phyloP scores from a whole-genome alignment of 2,329 filamentous ascomycete genomes.

The Sclerotinia borealis region DNA sequence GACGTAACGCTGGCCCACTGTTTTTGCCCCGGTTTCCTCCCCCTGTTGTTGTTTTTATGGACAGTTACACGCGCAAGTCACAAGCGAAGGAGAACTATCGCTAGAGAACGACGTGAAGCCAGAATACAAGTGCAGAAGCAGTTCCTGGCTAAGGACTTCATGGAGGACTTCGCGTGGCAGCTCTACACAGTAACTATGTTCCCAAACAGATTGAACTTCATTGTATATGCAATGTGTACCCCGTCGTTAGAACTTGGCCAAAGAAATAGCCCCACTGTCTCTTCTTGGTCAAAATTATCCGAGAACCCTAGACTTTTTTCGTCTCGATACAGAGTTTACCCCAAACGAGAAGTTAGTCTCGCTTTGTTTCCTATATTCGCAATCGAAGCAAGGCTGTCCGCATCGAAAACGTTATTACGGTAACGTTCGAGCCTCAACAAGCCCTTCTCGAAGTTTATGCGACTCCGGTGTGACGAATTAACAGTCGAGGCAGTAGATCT shows the following conservation, averaged over 20 bases:
- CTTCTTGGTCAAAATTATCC: background rate
- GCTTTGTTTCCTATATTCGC: background rate
- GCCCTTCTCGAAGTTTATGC: conserved; percentile 6
- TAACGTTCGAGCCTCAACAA: conserved; percentile 1
- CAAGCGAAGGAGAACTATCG: background rate
- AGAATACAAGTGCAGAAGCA: background rate
- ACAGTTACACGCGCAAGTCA: background rate
- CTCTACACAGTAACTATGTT: background rate
- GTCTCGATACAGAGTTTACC: background rate
- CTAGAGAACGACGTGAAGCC: background rate
- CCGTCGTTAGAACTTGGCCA: background rate
- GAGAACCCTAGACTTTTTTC: background rate
- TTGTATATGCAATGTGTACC: background rate
- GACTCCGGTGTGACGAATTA: background rate
- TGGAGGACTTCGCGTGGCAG: background rate
- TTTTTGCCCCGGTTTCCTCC: background rate
- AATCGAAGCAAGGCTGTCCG: background rate
- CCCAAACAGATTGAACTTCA: conserved; percentile 1
- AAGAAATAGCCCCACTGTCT: background rate
- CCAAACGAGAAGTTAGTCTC: background rate
- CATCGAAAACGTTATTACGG: conserved; percentile 3
- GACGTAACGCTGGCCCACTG: background rate
- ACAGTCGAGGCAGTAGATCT: conserved; percentile 7
- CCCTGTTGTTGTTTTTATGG: background rate
- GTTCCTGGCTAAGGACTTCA: background rate